Conservation (phyloP, 768 basidiomycete genomes). For the Lentinula edodes region DNA sequence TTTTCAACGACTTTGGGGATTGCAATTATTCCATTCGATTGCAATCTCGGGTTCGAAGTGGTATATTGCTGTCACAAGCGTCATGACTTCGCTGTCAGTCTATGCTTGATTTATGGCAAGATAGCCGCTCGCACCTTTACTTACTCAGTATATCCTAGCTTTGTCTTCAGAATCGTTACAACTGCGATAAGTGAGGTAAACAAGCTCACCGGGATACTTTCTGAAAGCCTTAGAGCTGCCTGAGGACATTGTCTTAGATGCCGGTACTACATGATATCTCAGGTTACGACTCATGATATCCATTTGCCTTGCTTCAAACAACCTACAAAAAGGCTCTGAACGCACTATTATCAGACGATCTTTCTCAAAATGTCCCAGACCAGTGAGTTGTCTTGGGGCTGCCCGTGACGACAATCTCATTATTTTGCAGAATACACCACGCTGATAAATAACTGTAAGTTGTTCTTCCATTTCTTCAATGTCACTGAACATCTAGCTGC, state of each 20-base stretch:
- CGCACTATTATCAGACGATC: background rate
- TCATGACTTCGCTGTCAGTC: background rate
- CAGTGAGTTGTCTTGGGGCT: background rate
- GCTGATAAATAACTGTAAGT: constrained; percentile 35
- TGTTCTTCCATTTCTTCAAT: background rate
- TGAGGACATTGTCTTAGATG: background rate
- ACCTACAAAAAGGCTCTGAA: background rate
- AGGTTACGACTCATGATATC: background rate
- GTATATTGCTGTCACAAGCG: background rate
- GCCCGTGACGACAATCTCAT: background rate
- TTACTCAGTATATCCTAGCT: background rate
- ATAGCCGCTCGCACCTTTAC: background rate
- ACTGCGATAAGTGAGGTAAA: background rate
- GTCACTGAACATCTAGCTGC: background rate
- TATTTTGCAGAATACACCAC: background rate
- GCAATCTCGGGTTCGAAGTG: background rate
- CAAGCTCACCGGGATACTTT: background rate
- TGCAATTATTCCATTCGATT: too few species aligned
- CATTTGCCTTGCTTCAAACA: background rate
- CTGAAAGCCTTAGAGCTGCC: background rate
- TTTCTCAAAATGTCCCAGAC: background rate
- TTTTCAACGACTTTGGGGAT: too few species aligned
- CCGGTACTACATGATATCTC: background rate
- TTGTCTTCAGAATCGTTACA: background rate
- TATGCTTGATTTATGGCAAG: background rate